Percentiles rank a stretch among this genome's conserved stretches.
phyloP scores from a whole-genome alignment of 2,329 filamentous ascomycete genomes.

The Phyllosticta citribraziliensis region DNA sequence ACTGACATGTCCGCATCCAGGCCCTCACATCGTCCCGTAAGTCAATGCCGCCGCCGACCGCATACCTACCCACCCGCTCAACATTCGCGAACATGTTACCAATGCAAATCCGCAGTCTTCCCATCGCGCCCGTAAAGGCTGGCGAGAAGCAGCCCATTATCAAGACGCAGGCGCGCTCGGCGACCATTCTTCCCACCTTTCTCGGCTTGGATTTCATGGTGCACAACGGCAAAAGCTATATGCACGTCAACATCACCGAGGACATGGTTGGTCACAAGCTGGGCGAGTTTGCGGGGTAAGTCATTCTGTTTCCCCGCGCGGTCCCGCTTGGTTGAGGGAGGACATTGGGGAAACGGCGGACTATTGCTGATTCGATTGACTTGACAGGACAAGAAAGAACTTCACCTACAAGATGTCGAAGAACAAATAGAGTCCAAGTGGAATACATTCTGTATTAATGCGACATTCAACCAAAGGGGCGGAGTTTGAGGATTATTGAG shows the following conservation, averaged over 20 bases:
- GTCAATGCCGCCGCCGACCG: slow-evolving; percentile 21
- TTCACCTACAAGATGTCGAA: slow-evolving; percentile 62
- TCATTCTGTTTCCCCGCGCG: slow-evolving; percentile 16
- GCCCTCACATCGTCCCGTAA: slow-evolving; percentile 63
- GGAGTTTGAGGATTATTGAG: background rate
- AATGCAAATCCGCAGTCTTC: slow-evolving; percentile 39
- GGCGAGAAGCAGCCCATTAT: slow-evolving; percentile 63
- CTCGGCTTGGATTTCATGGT: slow-evolving; percentile 83
- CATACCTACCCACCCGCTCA: background rate
- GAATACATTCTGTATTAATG: background rate
- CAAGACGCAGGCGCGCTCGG: slow-evolving; percentile 75
- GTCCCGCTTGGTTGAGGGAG: background rate
- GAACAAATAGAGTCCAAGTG: slow-evolving; percentile 47
- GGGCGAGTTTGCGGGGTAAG: slow-evolving; percentile 83
- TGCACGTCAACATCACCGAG: slow-evolving; percentile 75
- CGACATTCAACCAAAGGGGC: background rate
- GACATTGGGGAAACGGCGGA: background rate
- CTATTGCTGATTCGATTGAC: slow-evolving; percentile 11
- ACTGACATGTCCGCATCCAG: slow-evolving; percentile 30
- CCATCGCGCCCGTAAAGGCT: slow-evolving; percentile 50
- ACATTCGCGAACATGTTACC: no score
- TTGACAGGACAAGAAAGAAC: slow-evolving; percentile 52
- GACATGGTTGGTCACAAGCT: slow-evolving; percentile 96
- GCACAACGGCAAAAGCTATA: slow-evolving; percentile 83
- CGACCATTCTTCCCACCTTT: slow-evolving; percentile 86